Evolutionary conservation across 2,329 filamentous ascomycete genomes (phyloP).

Genomic region (Dryadomyces quercus-mongolicae): DNA sequence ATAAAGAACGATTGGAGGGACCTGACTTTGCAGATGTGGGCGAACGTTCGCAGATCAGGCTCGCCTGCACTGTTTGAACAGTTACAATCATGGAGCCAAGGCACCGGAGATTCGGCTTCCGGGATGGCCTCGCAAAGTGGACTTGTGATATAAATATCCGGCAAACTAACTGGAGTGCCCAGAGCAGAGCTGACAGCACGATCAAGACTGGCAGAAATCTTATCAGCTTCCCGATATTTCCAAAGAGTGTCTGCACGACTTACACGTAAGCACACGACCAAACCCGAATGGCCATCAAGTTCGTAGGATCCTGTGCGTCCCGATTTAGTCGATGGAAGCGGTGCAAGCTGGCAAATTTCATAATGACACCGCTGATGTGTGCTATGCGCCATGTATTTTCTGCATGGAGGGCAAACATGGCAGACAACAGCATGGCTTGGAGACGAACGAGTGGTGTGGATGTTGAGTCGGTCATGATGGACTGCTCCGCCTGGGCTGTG

Average conservation of each 20-base stretch:
- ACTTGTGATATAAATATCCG: slow-evolving; percentile 7
- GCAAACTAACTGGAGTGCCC: slow-evolving; percentile 5
- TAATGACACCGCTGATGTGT: slow-evolving; percentile 7
- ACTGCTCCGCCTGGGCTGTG: slow-evolving; percentile 8
- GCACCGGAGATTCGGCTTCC: not conserved
- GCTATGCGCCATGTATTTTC: slow-evolving; percentile 8
- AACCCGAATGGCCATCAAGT: slow-evolving; percentile 2
- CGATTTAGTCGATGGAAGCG: slow-evolving; percentile 3
- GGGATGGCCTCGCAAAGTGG: slow-evolving; percentile 1
- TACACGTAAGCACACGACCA: slow-evolving; percentile 8
- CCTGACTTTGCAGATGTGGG: slow-evolving; percentile 6
- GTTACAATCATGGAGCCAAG: slow-evolving; percentile 4
- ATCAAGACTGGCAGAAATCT: not conserved
- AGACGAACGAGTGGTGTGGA: slow-evolving; percentile 5
- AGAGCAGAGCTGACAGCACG: slow-evolving; percentile 2
- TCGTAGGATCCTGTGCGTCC: not conserved
- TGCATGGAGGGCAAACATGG: slow-evolving; percentile 8
- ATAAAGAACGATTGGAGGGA: slow-evolving; percentile 1
- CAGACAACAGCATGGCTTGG: slow-evolving; percentile 8
- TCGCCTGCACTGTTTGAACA: not conserved
- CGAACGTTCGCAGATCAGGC: slow-evolving; percentile 6
- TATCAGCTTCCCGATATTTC: not conserved
- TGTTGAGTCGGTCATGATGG: slow-evolving; percentile 4
- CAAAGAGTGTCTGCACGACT: not conserved
- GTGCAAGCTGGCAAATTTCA: slow-evolving; percentile 6